Evolutionary conservation across 2,329 filamentous ascomycete genomes (phyloP).

Genomic region (Trichoderma gracile): DNA sequence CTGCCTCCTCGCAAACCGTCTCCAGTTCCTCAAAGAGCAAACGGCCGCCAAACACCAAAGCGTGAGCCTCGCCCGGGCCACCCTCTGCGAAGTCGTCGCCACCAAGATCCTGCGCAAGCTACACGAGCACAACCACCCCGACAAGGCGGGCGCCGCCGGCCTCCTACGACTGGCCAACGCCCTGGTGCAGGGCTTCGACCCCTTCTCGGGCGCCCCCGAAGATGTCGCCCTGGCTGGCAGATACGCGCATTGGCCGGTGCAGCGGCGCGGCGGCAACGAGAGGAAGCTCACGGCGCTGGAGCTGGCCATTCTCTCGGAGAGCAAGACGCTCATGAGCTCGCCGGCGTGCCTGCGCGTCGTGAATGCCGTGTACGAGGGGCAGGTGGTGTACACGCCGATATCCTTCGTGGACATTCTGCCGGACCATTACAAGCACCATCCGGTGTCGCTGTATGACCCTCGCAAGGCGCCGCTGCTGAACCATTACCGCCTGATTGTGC

Average conservation of each 20-base stretch:
- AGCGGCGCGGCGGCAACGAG: conserved; percentile 44
- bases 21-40: conserved; percentile 69
- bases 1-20: conserved; percentile 69
- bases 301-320: conserved; percentile 70
- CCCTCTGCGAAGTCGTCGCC: conserved; percentile 69
- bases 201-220: conserved; percentile 67
- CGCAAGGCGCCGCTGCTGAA: conserved; percentile 65
- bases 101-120: conserved; percentile 66
- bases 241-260: conserved; percentile 43
- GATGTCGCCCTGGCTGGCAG: conserved; percentile 55
- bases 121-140: conserved; percentile 61
- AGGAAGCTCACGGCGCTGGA: conserved; percentile 68
- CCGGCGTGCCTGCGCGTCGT: conserved; percentile 70
- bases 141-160: conserved; percentile 53
- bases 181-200: conserved; percentile 69
- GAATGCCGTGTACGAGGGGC: conserved; percentile 67
- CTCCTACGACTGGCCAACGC: conserved; percentile 67
- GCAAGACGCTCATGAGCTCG: conserved; percentile 65
- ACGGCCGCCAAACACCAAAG: conserved; percentile 66
- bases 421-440: conserved; percentile 71
- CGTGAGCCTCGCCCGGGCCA: conserved; percentile 67
- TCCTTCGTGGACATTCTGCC: conserved; percentile 72
- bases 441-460: conserved; percentile 69
- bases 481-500: conserved; percentile 71
- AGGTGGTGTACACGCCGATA: conserved; percentile 69